Percentiles rank a stretch among this genome's conserved stretches.
Evolutionary conservation across 2,329 filamentous ascomycete genomes (phyloP).

Genomic region (Talaromyces sp.): DNA sequence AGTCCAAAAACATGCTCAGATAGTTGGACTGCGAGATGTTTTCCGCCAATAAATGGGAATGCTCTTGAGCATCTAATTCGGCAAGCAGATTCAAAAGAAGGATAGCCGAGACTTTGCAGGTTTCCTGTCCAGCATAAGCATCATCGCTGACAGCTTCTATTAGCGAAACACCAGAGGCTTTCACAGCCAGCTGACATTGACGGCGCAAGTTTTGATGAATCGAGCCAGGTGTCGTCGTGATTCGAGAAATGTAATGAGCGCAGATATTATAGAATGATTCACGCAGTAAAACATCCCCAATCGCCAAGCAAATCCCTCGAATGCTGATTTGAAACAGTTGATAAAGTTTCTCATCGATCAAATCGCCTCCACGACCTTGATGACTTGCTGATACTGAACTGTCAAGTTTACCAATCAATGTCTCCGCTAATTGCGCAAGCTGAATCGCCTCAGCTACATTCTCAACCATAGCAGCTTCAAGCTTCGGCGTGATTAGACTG

Average conservation of each 20-base stretch:
- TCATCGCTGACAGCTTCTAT: slow-evolving; percentile 90
- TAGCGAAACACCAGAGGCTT: slow-evolving; percentile 74
- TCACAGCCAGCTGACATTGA: slow-evolving; percentile 66
- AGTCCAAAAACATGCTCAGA: slow-evolving; percentile 83
- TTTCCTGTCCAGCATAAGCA: slow-evolving; percentile 77
- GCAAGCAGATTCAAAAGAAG: slow-evolving; percentile 79
- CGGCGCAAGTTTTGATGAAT: slow-evolving; percentile 46
- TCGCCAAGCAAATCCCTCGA: slow-evolving; percentile 71
- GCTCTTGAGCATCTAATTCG: slow-evolving; percentile 67
- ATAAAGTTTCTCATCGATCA: slow-evolving; percentile 83
- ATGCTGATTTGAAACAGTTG: slow-evolving; percentile 87
- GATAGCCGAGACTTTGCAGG: slow-evolving; percentile 79
- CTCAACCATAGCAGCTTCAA: slow-evolving; percentile 72
- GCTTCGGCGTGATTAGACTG: slow-evolving; percentile 80
- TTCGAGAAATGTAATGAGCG: slow-evolving; percentile 76
- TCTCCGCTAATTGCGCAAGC: slow-evolving; percentile 73
- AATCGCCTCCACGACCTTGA: slow-evolving; percentile 56
- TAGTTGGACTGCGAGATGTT: slow-evolving; percentile 84
- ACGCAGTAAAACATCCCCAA: slow-evolving; percentile 67
- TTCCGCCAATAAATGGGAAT: slow-evolving; percentile 72
- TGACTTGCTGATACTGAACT: slow-evolving; percentile 37
- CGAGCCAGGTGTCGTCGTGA: slow-evolving; percentile 48
- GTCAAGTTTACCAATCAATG: slow-evolving; percentile 48
- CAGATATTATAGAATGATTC: slow-evolving; percentile 89
- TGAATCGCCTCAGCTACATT: slow-evolving; percentile 69